These are phyloP conservation scores for Penicillium hesseltinei DNA, from an alignment of 2,329 filamentous ascomycete species.

Conservation along the genomic window DNA sequence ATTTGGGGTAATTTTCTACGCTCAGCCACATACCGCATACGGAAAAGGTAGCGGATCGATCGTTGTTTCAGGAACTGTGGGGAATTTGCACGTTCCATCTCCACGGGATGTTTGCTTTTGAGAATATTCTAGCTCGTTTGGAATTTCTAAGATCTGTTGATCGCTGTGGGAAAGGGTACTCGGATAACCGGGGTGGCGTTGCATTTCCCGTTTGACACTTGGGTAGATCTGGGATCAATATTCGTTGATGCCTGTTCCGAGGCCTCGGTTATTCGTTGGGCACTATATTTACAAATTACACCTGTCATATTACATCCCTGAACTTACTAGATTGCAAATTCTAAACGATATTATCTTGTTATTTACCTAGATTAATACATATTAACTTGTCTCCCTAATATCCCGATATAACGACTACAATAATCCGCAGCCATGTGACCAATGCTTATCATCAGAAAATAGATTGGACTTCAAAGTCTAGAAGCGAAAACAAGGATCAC, in stretches of 20 bases:
- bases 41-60: conserved; percentile 8
- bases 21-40: conserved; percentile 17
- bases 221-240: background rate
- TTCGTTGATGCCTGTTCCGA: background rate
- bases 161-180: conserved; percentile 1
- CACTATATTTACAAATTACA: background rate
- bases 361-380: conserved; percentile 2
- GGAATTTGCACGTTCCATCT: conserved; percentile 17
- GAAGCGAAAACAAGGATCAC: background rate
- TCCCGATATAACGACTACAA: background rate
- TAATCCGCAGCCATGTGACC: background rate
- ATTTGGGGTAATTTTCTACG: conserved; percentile 5
- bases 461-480: background rate
- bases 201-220: background rate
- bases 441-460: background rate
- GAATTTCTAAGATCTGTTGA: background rate
- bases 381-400: background rate
- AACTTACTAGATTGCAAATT: too few relatives aligned
- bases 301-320: background rate
- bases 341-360: background rate
- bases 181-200: conserved; percentile 1
- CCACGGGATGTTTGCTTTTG: conserved; percentile 7
- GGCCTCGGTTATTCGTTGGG: background rate
- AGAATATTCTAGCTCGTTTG: background rate
- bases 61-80: conserved; percentile 26